phyloP scores from a whole-genome alignment of 1,284 basidiomycete species.

The Rhizoctonia solani region DNA sequence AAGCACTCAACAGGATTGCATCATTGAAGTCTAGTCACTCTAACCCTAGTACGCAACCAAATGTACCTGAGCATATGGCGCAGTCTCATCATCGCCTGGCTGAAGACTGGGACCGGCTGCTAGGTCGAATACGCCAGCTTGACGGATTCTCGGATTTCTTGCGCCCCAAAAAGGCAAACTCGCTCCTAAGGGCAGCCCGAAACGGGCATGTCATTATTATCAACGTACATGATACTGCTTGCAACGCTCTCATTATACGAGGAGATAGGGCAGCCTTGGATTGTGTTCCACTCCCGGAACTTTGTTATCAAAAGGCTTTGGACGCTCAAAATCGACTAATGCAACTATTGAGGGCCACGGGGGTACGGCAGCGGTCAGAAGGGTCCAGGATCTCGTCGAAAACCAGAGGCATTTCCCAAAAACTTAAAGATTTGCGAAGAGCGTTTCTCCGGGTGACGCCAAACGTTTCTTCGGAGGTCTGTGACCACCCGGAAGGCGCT shows the following conservation, averaged over 20 bases:
- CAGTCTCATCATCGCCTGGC: neutral
- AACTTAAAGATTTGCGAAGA: too few relatives aligned
- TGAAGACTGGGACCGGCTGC: neutral
- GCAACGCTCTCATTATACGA: slow-evolving; percentile 4
- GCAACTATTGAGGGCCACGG: neutral
- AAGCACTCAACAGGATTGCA: slow-evolving; percentile 39
- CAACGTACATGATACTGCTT: slow-evolving; percentile 6
- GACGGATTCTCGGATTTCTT: slow-evolving; percentile 9
- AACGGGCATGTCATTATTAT: neutral
- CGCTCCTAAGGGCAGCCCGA: neutral
- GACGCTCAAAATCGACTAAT: neutral
- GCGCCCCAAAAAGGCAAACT: neutral
- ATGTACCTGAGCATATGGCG: neutral
- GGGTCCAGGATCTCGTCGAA: too few relatives aligned
- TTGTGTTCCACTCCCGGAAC: neutral
- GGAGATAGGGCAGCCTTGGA: neutral
- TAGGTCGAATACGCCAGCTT: neutral
- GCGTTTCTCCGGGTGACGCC: too few relatives aligned
- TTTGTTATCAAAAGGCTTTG: neutral
- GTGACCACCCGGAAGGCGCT: too few relatives aligned
- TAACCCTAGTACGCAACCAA: neutral
- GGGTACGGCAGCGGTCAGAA: too few relatives aligned
- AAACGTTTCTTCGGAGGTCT: too few relatives aligned
- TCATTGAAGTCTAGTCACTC: neutral
- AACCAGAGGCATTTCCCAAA: too few relatives aligned